phyloP scores from a whole-genome alignment of 768 basidiomycete genomes.

The Pholiota molesta region DNA sequence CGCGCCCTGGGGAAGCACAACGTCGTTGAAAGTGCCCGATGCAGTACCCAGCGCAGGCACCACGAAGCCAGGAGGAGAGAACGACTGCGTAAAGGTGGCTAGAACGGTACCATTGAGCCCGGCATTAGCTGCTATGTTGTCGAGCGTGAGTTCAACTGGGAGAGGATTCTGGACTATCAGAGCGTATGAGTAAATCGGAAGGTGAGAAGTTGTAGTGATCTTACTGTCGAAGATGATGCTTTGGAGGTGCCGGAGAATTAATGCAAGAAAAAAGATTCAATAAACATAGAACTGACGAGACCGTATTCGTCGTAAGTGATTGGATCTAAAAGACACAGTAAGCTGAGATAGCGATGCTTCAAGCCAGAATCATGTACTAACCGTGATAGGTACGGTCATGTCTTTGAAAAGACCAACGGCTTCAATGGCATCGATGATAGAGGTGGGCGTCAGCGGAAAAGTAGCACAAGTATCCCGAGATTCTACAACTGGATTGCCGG shows the following conservation, averaged over 20 bases:
- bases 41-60: conserved; percentile 51
- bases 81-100: conserved; percentile 62
- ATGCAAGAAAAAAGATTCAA: background rate
- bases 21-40: conserved; percentile 58
- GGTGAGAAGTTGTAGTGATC: background rate
- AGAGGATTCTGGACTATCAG: conserved; percentile 44
- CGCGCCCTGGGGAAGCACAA: conserved; percentile 57
- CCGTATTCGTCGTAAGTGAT: background rate
- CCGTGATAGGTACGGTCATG: conserved; percentile 43
- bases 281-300: background rate
- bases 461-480: conserved; percentile 9
- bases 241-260: background rate
- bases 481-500: conserved; percentile 7
- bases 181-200: background rate
- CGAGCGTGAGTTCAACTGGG: conserved; percentile 47
- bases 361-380: conserved; percentile 18
- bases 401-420: conserved; percentile 41
- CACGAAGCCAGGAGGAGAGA: conserved; percentile 54
- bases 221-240: conserved; percentile 1
- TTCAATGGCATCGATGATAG: conserved; percentile 40
- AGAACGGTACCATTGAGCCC: conserved; percentile 56
- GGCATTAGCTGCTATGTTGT: conserved; percentile 42
- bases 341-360: background rate
- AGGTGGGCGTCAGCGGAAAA: background rate
- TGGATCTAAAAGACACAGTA: background rate